Evolutionary conservation across 1,139 yeast species (phyloP), one percentile per base, ranked within the genome.

Genomic region (Geotrichum cucujoidarum): DNA sequence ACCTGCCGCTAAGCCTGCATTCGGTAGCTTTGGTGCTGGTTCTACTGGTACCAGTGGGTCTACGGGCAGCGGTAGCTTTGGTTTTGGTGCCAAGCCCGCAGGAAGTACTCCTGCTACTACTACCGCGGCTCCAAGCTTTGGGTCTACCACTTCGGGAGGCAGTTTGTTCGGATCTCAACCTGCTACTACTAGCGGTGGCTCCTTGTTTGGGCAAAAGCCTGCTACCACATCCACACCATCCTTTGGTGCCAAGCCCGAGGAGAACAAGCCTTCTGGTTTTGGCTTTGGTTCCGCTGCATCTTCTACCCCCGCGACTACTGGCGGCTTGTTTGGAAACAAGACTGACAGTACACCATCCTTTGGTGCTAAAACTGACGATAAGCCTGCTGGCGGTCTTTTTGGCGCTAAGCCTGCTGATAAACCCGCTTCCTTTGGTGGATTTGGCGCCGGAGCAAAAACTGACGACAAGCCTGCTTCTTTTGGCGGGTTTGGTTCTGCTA

Each of bases 231-330:
- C 45, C 5, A 45, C 40, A 13, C 43, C 47, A 1, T 36, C 40
- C n/a, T 52, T 51, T 48, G 54, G 52, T 16, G 52, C 39, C 13
- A 45, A 45, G 22, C 17, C 13, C 10, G 44, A 24, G 27, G 10
- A 6, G 8, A 24, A 6, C 10, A 24, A 24, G 27, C 27, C 27
- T 10, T 10, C 27, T 6, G 27, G 14, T 21, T 30, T 30, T n/a
- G 14, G 17, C 13, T 30, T 30, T n/a, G 33, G 33, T 30, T 6
- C 11, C 13, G 17, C 33, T 30, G 6, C 33, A 6, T n/a, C 33
- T 29, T 20, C 40, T 38, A 22, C 41, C n/a, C 22, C 37, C 20
- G 17, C 27, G 4, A 10, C 36, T 16, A 49, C 49, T 17, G 37
- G 22, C 53, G 22, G 18, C 45, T 27, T 21, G 20, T 31, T 29